phyloP scores from a whole-genome alignment of 129 eudicot species.

The Flaveria trinervia region DNA sequence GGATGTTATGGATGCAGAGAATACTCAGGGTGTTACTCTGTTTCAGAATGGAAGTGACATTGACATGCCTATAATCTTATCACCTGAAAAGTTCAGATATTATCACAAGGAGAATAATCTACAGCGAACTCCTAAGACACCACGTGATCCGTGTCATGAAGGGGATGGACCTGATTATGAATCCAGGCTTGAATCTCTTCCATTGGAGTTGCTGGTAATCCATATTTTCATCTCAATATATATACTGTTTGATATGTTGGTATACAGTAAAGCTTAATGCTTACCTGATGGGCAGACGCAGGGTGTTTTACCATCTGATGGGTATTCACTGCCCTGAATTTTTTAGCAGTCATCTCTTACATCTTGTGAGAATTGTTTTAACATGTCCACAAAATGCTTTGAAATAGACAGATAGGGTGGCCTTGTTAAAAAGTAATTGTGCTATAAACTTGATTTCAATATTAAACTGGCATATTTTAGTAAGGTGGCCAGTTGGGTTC shows the following conservation, averaged over 20 bases:
- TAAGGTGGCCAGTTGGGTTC: background rate
- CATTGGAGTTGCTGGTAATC: constrained; percentile 82
- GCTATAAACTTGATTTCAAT: constrained; percentile 1
- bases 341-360: background rate
- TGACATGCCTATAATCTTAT: constrained; percentile 41
- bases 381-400: background rate
- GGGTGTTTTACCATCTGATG: background rate
- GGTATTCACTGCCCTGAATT: constrained; percentile 1
- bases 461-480: background rate
- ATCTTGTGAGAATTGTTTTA: background rate
- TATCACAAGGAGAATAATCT: constrained; percentile 42
- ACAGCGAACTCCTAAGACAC: constrained; percentile 71
- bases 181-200: constrained; percentile 91
- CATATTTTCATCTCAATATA: background rate
- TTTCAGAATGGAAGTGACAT: constrained; percentile 23
- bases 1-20: constrained; percentile 45
- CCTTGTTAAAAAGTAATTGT: background rate
- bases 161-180: constrained; percentile 40
- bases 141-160: constrained; percentile 37
- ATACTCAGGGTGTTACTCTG: constrained; percentile 20
- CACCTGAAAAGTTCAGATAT: constrained; percentile 55
- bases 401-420: background rate
- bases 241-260: background rate
- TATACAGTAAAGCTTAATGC: background rate
- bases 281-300: background rate